phyloP scores from a whole-genome alignment of 1,139 yeast genomes.

The Suhomyces bolitotheri region DNA sequence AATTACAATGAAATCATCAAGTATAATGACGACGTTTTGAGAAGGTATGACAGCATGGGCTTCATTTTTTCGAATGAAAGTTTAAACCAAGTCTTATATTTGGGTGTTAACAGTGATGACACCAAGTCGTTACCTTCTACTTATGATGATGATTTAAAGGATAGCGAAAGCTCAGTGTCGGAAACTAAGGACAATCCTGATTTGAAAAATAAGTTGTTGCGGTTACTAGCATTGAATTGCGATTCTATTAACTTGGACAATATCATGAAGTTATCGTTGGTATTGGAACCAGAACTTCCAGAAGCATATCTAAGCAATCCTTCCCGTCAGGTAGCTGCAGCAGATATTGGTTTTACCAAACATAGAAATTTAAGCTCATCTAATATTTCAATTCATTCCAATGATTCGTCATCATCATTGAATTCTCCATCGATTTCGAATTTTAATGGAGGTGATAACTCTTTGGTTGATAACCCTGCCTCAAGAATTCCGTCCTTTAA shows the following conservation, averaged over 20 bases:
- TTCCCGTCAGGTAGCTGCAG: constrained; percentile 7
- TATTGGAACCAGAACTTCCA: constrained; percentile 42
- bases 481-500: constrained; percentile 40
- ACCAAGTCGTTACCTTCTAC: constrained; percentile 24
- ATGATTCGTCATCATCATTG: constrained; percentile 24
- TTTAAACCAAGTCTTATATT: constrained; percentile 45
- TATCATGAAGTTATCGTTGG: constrained; percentile 41
- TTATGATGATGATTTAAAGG: constrained; percentile 10
- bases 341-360: constrained; percentile 15
- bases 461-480: constrained; percentile 17
- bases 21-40: constrained; percentile 46
- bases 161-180: constrained; percentile 2
- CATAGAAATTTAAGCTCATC: constrained; percentile 21
- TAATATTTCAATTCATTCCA: constrained; percentile 31
- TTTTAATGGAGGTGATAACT: constrained; percentile 7
- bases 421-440: constrained; percentile 9
- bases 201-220: constrained; percentile 28
- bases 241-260: constrained; percentile 41
- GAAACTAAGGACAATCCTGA: constrained; percentile 12
- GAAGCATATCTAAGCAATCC: constrained; percentile 36
- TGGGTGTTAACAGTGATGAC: constrained; percentile 40
- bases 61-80: constrained; percentile 49
- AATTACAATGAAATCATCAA: constrained; percentile 41
- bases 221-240: constrained; percentile 41
- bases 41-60: constrained; percentile 47